Evolutionary conservation across 1,284 basidiomycete genomes (phyloP).

Genomic region (Ceraceosorus bombacis): DNA sequence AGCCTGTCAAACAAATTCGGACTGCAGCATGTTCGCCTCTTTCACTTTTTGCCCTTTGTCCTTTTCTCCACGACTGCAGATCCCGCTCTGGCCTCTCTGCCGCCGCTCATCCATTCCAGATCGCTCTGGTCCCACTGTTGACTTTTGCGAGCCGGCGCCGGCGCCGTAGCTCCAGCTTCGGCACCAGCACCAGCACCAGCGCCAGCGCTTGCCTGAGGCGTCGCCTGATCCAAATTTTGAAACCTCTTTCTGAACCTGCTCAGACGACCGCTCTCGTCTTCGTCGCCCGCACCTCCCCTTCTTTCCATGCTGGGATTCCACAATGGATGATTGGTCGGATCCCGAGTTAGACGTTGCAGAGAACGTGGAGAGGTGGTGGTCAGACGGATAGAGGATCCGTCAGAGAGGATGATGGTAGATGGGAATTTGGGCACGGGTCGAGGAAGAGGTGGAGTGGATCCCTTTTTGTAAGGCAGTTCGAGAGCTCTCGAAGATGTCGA

Average conservation of each 20-base stretch:
- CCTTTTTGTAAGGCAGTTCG: not conserved
- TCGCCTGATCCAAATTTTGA: constrained; percentile 16
- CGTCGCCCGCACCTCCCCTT: constrained; percentile 29
- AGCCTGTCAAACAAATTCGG: too few species aligned
- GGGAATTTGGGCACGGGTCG: constrained; percentile 39
- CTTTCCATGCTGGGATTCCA: constrained; percentile 35
- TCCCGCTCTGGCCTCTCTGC: constrained; percentile 38
- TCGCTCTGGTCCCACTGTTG: constrained; percentile 37
- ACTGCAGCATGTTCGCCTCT: constrained; percentile 12
- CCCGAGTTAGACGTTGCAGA: constrained; percentile 33
- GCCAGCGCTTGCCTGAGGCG: too few species aligned
- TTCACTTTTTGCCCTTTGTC: constrained; percentile 41
- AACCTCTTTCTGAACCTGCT: constrained; percentile 44
- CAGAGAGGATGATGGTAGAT: constrained; percentile 38
- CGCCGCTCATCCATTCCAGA: constrained; percentile 47
- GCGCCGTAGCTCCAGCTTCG: not conserved
- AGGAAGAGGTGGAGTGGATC: constrained; percentile 20
- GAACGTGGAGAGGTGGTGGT: constrained; percentile 41
- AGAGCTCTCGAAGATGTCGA: constrained; percentile 12
- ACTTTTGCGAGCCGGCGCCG: constrained; percentile 14
- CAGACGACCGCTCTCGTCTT: constrained; percentile 43
- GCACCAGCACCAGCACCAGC: constrained; percentile 5
- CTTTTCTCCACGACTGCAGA: constrained; percentile 30
- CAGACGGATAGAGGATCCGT: constrained; percentile 45
- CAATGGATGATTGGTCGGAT: constrained; percentile 45